Base-by-base conservation (phyloP, 148 eudicot genomes). In the Persicaria maculosa region DNA sequence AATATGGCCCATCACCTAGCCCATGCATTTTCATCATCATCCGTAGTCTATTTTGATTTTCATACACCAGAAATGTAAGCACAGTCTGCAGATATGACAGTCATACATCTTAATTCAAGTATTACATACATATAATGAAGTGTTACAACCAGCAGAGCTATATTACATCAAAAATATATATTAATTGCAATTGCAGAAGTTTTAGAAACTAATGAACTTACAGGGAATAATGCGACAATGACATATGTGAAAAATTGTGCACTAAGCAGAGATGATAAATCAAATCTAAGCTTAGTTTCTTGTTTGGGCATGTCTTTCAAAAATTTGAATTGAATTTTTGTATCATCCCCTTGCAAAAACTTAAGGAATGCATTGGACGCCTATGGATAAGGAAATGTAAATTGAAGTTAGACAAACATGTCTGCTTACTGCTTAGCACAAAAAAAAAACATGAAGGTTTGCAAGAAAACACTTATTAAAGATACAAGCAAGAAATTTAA, bases 21-120 rank as follows among this genome's bases (percentile, higher is more conserved):
- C 99, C 99, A 74, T 95, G 99, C 99, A 95, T 95, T 85, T 95
- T 95, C 99, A 92, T 95, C 99, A 95, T 92, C 74, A 95, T 89
- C 84, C 99, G 84, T 67, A 95, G 84, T 74, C 80, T 86, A 50
- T 86, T 88, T 84, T 95, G 86, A 82, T 90, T 95, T 89, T 95
- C 99, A 74, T 95, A 95, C 25, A 95, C 94, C 85, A 95, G 79
- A 71, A 90, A 79, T 58, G 88, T 81, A 74, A 90, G 75, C 48
- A 92, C 85, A 48, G 88, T 88, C 99, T 95, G 83, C 82, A 71
- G 47, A 53, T 43, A 65, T 10, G 45, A 50, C 55, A 47, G 15
- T 17, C 20, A 50, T 43, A 46, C 20, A 62, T 72, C 5, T 68
- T 16, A 53, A 47, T 12, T 52, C 12, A 16, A 52, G 31, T 9